Conservation (phyloP, 2,329 filamentous ascomycete species). For the Trichoderma citrinoviride region DNA sequence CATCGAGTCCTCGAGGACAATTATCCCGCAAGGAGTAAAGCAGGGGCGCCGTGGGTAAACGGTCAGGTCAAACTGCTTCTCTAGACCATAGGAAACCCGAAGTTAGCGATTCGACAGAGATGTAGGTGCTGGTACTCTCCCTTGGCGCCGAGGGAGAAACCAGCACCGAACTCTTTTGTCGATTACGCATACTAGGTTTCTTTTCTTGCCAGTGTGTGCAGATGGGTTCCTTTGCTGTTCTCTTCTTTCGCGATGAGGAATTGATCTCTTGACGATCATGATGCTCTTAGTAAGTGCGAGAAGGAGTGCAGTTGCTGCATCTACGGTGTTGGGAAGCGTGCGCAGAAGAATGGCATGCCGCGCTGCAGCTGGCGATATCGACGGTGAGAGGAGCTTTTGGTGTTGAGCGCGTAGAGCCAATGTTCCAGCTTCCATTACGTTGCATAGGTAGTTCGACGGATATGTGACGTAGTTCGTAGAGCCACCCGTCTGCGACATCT, state of each 20-base stretch:
- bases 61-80: conserved; percentile 32
- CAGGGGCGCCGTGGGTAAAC: conserved; percentile 27
- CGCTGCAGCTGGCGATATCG: not conserved
- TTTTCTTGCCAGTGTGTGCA: not conserved
- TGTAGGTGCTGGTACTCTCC: conserved; percentile 26
- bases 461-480: not conserved
- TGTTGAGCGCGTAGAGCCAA: not conserved
- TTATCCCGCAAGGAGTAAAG: conserved; percentile 15
- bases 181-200: conserved; percentile 5
- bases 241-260: not conserved
- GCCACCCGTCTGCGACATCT: not conserved
- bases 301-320: not conserved
- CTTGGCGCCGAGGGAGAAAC: not conserved
- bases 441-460: too few species aligned
- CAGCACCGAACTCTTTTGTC: conserved; percentile 33
- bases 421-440: too few species aligned
- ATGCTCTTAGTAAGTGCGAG: not conserved
- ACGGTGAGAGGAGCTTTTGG: not conserved
- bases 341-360: not conserved
- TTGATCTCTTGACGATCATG: not conserved
- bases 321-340: not conserved
- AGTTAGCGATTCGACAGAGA: conserved; percentile 26
- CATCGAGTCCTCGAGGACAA: not conserved
- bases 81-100: not conserved
- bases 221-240: too few species aligned